Evolutionary conservation across 176 grass and related monocot species (phyloP).

Genomic region (Eleusine coracana): DNA sequence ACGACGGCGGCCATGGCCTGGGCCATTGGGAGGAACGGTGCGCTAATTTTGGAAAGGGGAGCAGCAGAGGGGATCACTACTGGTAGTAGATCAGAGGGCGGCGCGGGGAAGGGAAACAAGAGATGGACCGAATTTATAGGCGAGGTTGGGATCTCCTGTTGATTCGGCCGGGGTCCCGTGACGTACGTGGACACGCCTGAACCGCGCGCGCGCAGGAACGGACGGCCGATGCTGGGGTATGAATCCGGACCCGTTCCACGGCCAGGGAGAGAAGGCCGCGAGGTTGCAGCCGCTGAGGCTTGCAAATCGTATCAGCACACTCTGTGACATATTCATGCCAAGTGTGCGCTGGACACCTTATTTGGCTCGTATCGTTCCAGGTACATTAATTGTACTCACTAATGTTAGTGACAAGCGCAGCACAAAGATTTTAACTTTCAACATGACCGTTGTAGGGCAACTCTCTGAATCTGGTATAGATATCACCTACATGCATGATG

Average conservation of each 20-base stretch:
- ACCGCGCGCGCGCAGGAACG: conserved; percentile 6
- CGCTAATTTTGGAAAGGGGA: neutral
- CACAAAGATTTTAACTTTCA: too few relatives aligned
- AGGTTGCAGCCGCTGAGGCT: neutral
- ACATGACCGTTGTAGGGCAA: too few relatives aligned
- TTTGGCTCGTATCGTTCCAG: too few relatives aligned
- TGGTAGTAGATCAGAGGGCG: neutral
- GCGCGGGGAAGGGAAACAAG: conserved; percentile 17
- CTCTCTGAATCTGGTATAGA: too few relatives aligned
- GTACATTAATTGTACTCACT: too few relatives aligned
- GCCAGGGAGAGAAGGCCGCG: conserved; percentile 26
- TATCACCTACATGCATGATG: too few relatives aligned
- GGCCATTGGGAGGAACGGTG: conserved; percentile 35
- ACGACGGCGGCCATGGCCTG: conserved; percentile 35
- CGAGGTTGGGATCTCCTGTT: conserved; percentile 14
- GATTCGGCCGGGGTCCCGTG: neutral
- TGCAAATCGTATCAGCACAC: neutral
- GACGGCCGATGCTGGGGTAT: conserved; percentile 33
- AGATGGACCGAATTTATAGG: conserved; percentile 45
- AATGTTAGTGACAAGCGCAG: too few relatives aligned
- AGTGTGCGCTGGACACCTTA: neutral
- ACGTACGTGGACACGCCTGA: conserved; percentile 28
- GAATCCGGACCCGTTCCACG: conserved; percentile 44
- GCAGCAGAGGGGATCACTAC: neutral
- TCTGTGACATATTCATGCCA: neutral